A percentile compares a stretch with the other conserved stretches of the same genome.
These are phyloP conservation scores for Trichocladium antarcticum DNA, from an alignment of 495 filamentous ascomycete genomes.

Conservation along the genomic window DNA sequence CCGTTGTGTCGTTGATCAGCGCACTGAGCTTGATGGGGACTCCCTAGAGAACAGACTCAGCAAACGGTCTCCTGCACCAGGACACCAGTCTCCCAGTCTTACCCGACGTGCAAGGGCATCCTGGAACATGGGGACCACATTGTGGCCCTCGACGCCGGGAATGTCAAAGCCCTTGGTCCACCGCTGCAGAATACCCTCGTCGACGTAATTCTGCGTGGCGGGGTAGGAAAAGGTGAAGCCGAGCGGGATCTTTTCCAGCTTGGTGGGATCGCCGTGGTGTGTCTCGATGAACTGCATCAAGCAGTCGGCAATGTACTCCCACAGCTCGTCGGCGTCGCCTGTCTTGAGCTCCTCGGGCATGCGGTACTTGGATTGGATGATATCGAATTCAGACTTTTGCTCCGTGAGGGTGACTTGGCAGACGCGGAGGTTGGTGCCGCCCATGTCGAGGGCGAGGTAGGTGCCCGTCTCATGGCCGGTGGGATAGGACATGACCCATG, in stretches of 20 bases:
- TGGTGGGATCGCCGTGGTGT: constrained; percentile 60
- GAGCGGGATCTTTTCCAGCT: constrained; percentile 59
- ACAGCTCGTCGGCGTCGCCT: constrained; percentile 82
- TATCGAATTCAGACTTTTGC: constrained; percentile 91
- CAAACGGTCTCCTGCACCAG: background rate
- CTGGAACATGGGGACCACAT: constrained; percentile 91
- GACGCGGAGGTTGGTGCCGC: constrained; percentile 93
- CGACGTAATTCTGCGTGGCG: constrained; percentile 90
- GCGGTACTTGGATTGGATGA: constrained; percentile 96
- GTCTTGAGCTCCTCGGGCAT: constrained; percentile 94
- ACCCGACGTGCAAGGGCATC: constrained; percentile 67
- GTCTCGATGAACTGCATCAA: constrained; percentile 89
- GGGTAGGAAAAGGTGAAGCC: constrained; percentile 99
- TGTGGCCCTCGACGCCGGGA: constrained; percentile 83
- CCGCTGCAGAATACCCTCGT: constrained; percentile 88
- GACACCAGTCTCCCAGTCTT: constrained; percentile 22
- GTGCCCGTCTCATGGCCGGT: constrained; percentile 83
- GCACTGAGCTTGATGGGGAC: constrained; percentile 90
- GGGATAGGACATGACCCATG: constrained; percentile 93
- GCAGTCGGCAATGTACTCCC: constrained; percentile 97
- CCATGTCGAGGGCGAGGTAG: constrained; percentile 93
- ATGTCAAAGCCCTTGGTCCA: constrained; percentile 99
- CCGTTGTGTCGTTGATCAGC: constrained; percentile 95
- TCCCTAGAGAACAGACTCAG: constrained; percentile 38
- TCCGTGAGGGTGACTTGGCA: constrained; percentile 90